Evolutionary conservation across 2,329 filamentous ascomycete species (phyloP).

Genomic region (Diaporthe ampelina): DNA sequence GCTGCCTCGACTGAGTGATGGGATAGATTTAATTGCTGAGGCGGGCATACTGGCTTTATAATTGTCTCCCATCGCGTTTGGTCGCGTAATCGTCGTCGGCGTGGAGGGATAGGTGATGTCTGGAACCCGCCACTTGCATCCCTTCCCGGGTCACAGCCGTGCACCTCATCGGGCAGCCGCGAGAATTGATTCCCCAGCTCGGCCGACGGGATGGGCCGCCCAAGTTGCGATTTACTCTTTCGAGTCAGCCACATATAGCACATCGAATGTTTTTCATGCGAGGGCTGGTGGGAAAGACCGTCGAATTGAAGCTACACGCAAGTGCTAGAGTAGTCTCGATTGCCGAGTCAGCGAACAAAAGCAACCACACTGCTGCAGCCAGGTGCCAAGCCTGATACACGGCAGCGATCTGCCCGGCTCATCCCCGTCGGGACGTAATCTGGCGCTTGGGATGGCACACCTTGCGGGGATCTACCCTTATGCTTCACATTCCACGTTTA

Average conservation of each 20-base stretch:
- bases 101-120: not conserved
- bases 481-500: slow-evolving; percentile 30
- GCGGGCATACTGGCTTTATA: slow-evolving; percentile 22
- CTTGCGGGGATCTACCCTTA: slow-evolving; percentile 28
- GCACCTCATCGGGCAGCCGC: slow-evolving; percentile 13
- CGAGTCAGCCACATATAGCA: slow-evolving; percentile 33
- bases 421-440: slow-evolving; percentile 12
- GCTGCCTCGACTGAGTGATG: not conserved
- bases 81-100: not conserved
- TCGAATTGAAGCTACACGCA: slow-evolving; percentile 6
- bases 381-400: slow-evolving; percentile 19
- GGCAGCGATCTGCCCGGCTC: slow-evolving; percentile 18
- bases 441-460: not conserved
- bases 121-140: not conserved
- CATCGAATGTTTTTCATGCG: slow-evolving; percentile 39
- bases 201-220: slow-evolving; percentile 32
- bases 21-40: not conserved
- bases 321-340: slow-evolving; percentile 4
- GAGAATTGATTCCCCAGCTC: not conserved
- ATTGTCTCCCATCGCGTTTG: not conserved
- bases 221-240: not conserved
- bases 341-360: slow-evolving; percentile 36
- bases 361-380: slow-evolving; percentile 20
- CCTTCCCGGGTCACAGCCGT: slow-evolving; percentile 20
- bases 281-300: slow-evolving; percentile 5